Conservation (phyloP, 495 filamentous ascomycete species). For the Ramalina peruviana region DNA sequence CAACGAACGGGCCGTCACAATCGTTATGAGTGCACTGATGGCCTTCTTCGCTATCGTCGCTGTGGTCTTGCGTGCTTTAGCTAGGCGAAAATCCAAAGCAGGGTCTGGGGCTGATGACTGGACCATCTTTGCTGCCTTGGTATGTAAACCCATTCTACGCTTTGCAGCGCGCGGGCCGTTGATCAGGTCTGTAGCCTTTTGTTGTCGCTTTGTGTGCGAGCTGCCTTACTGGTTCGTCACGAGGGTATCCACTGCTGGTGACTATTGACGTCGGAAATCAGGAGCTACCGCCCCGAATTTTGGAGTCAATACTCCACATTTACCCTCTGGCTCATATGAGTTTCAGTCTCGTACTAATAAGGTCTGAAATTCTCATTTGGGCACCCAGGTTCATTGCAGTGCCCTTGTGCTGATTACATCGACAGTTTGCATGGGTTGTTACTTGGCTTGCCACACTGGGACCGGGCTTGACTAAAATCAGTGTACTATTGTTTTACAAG, state of each 20-base stretch:
- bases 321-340: not conserved
- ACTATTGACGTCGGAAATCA: not conserved
- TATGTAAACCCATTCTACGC: not conserved
- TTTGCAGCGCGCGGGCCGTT: not conserved
- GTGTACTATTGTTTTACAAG: not conserved
- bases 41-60: not conserved
- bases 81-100: not conserved
- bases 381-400: not conserved
- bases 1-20: not conserved
- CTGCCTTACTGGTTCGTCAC: not conserved
- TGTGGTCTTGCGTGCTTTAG: not conserved
- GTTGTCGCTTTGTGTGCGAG: not conserved
- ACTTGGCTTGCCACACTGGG: not conserved
- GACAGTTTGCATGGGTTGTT: not conserved
- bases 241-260: not conserved
- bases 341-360: not conserved
- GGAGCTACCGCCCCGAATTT: not conserved
- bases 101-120: not conserved
- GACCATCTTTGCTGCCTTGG: not conserved
- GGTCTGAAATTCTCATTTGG: not conserved
- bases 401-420: not conserved
- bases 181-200: not conserved
- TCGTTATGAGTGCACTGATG: not conserved
- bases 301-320: not conserved
- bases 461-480: not conserved